These are phyloP conservation scores for Biscogniauxia marginata DNA, from an alignment of 2,329 filamentous ascomycete genomes.

Conservation along the genomic window DNA sequence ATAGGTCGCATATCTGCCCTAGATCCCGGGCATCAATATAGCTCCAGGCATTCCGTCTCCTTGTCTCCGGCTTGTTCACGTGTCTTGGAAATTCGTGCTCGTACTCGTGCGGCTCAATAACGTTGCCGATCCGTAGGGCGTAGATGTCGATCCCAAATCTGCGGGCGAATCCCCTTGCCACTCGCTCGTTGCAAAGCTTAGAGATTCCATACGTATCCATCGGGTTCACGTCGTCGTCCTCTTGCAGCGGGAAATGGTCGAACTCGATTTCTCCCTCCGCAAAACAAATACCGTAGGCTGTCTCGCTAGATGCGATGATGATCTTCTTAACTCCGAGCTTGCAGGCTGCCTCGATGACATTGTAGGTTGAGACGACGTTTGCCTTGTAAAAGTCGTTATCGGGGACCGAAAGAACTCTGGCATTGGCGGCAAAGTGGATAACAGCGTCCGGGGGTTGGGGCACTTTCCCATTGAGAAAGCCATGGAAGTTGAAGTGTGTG, in stretches of 20 bases:
- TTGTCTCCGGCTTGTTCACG: conserved; percentile 47
- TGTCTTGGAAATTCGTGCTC: conserved; percentile 50
- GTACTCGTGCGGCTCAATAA: conserved; percentile 63
- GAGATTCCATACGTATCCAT: conserved; percentile 62
- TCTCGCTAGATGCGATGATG: conserved; percentile 58
- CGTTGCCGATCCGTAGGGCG: conserved; percentile 58
- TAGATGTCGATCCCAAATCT: conserved; percentile 60
- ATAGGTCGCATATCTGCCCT: conserved; percentile 58
- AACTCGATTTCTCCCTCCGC: conserved; percentile 58
- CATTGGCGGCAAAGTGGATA: conserved; percentile 60
- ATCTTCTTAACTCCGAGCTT: conserved; percentile 62
- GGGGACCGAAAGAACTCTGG: conserved; percentile 59
- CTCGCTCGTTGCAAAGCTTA: conserved; percentile 58
- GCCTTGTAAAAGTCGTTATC: conserved; percentile 58
- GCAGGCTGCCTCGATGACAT: conserved; percentile 61
- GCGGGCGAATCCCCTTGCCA: conserved; percentile 54
- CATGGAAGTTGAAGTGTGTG: conserved; percentile 47
- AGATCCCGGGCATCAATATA: conserved; percentile 63
- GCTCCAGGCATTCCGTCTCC: conserved; percentile 59
- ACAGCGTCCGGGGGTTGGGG: conserved; percentile 55
- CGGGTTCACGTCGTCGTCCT: conserved; percentile 57
- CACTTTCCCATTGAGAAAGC: conserved; percentile 26
- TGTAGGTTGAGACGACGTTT: conserved; percentile 58
- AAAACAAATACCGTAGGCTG: conserved; percentile 61
- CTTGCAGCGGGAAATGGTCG: conserved; percentile 56